phyloP scores from a whole-genome alignment of 495 filamentous ascomycete genomes.

The Talaromyces ruber region DNA sequence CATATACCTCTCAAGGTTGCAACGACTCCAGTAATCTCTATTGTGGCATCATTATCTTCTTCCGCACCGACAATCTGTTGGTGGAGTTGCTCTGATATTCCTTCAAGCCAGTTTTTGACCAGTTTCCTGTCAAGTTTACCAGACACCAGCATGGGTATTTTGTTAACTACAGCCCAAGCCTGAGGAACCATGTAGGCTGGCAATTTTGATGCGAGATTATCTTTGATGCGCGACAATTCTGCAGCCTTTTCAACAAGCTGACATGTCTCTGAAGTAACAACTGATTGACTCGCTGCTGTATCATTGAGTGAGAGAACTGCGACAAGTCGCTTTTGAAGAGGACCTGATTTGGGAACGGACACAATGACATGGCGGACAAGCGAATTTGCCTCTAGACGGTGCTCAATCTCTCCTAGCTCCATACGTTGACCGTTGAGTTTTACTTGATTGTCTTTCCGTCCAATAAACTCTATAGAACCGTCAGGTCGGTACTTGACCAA shows the following conservation, averaged over 20 bases:
- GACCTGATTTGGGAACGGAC: slow-evolving; percentile 32
- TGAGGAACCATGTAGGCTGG: slow-evolving; percentile 44
- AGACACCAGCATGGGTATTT: slow-evolving; percentile 38
- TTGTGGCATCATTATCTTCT: slow-evolving; percentile 15
- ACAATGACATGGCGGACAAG: slow-evolving; percentile 38
- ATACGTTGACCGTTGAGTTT: slow-evolving; percentile 63
- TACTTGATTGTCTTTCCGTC: slow-evolving; percentile 57
- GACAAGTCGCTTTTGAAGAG: slow-evolving; percentile 31
- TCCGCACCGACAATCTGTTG: slow-evolving; percentile 34
- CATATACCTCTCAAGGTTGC: slow-evolving; percentile 30
- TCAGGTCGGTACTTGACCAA: slow-evolving; percentile 45
- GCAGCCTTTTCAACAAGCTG: slow-evolving; percentile 23
- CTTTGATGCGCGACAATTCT: slow-evolving; percentile 28
- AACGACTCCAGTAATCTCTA: slow-evolving; percentile 15
- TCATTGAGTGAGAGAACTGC: slow-evolving; percentile 32
- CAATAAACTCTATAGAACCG: slow-evolving; percentile 44
- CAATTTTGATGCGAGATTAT: slow-evolving; percentile 24
- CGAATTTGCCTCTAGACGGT: slow-evolving; percentile 24
- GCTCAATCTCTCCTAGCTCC: slow-evolving; percentile 48
- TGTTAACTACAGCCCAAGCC: slow-evolving; percentile 33
- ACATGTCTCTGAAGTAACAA: slow-evolving; percentile 24
- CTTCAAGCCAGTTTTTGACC: slow-evolving; percentile 35
- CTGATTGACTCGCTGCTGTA: slow-evolving; percentile 17
- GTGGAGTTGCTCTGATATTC: slow-evolving; percentile 24
- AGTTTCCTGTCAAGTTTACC: slow-evolving; percentile 42